Evolutionary conservation across 1,139 yeast species (phyloP), one percentile per base, ranked within the genome.

Genomic region (Geotrichum europaeum): DNA sequence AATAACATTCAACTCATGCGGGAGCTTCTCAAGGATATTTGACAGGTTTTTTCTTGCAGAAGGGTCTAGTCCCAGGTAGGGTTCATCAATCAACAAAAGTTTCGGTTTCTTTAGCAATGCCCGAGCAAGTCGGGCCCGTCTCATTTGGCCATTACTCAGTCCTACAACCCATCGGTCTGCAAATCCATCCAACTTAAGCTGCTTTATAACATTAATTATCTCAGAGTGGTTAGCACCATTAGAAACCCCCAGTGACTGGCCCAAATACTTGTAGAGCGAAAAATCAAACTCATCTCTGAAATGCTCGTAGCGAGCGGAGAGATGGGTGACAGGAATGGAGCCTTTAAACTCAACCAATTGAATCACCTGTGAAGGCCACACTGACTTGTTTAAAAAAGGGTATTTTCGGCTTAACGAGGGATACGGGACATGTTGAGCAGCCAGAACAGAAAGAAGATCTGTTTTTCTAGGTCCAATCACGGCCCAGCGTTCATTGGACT

Each of bases 1-100:
- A 1, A 88, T 82, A 7, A 90, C 79, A 63, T 75, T 65, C 58
- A 83, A 77, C 28, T 70, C 65, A 7, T 80, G 79, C 1, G 74
- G 72, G 18, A 78, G 65, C 13, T 56, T 50, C 3, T 71, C 69
- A 51, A 86, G 69, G 13, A 83, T 80, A 0, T 78, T 71, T 36
- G 90, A 82, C 10, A 94, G 89, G 20, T 81, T 75, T 1, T 74
- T 65, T 0, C 91, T 79, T 20, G 95, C 91, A 0, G 74, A 72
- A 0, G 96, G 96, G 68, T 94, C 99, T 34, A 94, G 77, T 0
- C 99, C 99, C 55, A 94, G 75, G 69, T 90, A 91, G 6, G 97
- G 97, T 68, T 94, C 98, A 72, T 94, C 98, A 20, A 94, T 79
- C 12, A 92, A 72, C 61, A 91, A 75, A 28, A 91, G 67, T 51